These are phyloP conservation scores for Saccharomycopsis fermentans DNA, from an alignment of 805 yeast genomes.

Conservation along the genomic window DNA sequence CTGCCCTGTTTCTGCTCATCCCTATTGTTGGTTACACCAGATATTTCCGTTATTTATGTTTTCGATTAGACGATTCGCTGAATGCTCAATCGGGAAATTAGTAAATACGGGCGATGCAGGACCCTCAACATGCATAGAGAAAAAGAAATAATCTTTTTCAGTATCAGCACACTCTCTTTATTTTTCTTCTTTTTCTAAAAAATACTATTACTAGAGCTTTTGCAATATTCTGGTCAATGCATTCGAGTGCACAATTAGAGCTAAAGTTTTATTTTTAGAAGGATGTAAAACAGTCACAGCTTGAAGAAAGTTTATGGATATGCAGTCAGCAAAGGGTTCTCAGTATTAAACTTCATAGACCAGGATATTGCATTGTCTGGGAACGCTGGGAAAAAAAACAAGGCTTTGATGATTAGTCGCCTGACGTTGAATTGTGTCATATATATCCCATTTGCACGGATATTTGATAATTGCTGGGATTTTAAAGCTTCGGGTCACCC, in stretches of 20 bases:
- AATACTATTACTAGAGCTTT: too few species aligned
- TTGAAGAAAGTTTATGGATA: not conserved
- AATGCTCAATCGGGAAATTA: conserved; percentile 18
- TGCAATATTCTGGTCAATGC: too few species aligned
- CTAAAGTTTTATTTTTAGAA: not conserved
- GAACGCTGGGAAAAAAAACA: too few species aligned
- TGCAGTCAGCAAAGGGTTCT: not conserved
- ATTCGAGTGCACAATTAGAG: too few species aligned
- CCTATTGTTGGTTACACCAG: not conserved
- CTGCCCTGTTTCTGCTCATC: not conserved
- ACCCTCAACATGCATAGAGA: not conserved
- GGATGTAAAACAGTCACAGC: not conserved
- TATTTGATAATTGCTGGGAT: too few species aligned
- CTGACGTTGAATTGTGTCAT: too few species aligned
- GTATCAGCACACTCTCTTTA: not conserved
- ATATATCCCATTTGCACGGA: too few species aligned
- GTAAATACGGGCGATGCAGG: not conserved
- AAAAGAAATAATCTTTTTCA: not conserved
- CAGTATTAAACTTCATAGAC: not conserved
- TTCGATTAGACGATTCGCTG: conserved; percentile 23
- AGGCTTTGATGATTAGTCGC: too few species aligned
- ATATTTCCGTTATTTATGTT: conserved; percentile 44
- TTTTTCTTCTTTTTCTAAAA: not conserved
- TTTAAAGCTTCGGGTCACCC: too few species aligned
- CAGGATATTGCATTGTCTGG: too few species aligned